Evolutionary conservation across 768 basidiomycete species (phyloP).

Genomic region (Lepiota subincarnata): DNA sequence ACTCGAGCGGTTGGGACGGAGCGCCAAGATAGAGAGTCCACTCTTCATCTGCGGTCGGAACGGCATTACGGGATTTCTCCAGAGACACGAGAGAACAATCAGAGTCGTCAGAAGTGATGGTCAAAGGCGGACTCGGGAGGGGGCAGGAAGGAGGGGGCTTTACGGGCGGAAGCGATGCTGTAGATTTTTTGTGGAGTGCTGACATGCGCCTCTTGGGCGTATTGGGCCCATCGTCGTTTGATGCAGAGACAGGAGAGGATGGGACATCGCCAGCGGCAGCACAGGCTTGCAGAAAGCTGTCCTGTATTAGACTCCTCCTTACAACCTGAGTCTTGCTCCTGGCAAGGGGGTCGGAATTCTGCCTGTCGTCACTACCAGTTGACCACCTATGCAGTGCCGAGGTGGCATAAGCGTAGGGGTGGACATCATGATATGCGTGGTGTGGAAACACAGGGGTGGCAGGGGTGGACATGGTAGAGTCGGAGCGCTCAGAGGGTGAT

Average conservation of each 20-base stretch:
- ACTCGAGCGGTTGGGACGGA: conserved; percentile 6
- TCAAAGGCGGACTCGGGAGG: conserved; percentile 6
- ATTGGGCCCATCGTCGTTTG: not conserved
- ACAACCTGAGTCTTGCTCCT: conserved; percentile 1
- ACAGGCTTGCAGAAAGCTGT: conserved; percentile 6
- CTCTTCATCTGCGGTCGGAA: not conserved
- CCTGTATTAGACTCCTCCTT: conserved; percentile 7
- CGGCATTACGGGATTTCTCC: not conserved
- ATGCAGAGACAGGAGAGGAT: not conserved
- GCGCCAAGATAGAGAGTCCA: conserved; percentile 9
- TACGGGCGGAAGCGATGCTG: conserved; percentile 1
- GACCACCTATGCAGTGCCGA: conserved; percentile 5
- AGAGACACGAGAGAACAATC: not conserved
- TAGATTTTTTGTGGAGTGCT: not conserved
- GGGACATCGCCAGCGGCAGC: conserved; percentile 5
- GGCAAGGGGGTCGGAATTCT: conserved; percentile 2
- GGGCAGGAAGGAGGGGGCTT: conserved; percentile 10
- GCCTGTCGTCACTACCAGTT: not conserved
- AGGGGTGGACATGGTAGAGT: conserved; percentile 8
- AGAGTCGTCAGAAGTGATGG: not conserved
- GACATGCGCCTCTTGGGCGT: not conserved
- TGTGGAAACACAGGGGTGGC: conserved; percentile 9
- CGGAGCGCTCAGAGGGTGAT: conserved; percentile 3
- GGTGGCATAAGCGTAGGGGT: conserved; percentile 1
- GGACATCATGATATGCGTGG: not conserved